A percentile compares a stretch with the other conserved stretches of the same genome.
These are phyloP conservation scores for Coniella vitis DNA, from an alignment of 2,329 filamentous ascomycete genomes.

Conservation along the genomic window DNA sequence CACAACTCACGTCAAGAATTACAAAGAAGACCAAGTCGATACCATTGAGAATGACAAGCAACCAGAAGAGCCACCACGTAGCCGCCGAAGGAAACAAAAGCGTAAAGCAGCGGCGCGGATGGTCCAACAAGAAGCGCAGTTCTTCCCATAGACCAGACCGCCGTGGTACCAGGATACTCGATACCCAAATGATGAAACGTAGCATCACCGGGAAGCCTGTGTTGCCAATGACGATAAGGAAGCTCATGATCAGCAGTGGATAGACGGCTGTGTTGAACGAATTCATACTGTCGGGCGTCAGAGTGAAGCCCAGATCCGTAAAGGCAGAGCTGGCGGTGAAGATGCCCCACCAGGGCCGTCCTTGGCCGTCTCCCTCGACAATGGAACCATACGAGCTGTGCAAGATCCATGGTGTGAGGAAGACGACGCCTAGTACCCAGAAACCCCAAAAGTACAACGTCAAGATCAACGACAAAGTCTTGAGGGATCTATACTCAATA, in stretches of 20 bases:
- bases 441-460: constrained; percentile 78
- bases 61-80: constrained; percentile 93
- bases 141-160: constrained; percentile 79
- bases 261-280: constrained; percentile 76
- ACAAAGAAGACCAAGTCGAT: constrained; percentile 88
- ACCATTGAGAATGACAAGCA: constrained; percentile 74
- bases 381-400: constrained; percentile 55
- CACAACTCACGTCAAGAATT: constrained; percentile 68
- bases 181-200: constrained; percentile 82
- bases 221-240: constrained; percentile 90
- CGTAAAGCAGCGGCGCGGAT: constrained; percentile 93
- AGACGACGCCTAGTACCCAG: constrained; percentile 67
- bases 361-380: constrained; percentile 55
- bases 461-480: constrained; percentile 74
- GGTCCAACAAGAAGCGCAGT: constrained; percentile 81
- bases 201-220: constrained; percentile 94
- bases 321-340: constrained; percentile 86
- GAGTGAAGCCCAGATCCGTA: constrained; percentile 88
- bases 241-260: constrained; percentile 69
- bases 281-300: constrained; percentile 90
- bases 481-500: constrained; percentile 90
- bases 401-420: constrained; percentile 75
- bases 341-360: constrained; percentile 81
- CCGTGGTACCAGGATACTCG: constrained; percentile 58
- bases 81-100: constrained; percentile 83